A percentile compares a stretch with the other conserved stretches of the same genome.
These are phyloP conservation scores for Kluyveromyces sp. DNA, from an alignment of 1,139 yeast species.

Conservation along the genomic window DNA sequence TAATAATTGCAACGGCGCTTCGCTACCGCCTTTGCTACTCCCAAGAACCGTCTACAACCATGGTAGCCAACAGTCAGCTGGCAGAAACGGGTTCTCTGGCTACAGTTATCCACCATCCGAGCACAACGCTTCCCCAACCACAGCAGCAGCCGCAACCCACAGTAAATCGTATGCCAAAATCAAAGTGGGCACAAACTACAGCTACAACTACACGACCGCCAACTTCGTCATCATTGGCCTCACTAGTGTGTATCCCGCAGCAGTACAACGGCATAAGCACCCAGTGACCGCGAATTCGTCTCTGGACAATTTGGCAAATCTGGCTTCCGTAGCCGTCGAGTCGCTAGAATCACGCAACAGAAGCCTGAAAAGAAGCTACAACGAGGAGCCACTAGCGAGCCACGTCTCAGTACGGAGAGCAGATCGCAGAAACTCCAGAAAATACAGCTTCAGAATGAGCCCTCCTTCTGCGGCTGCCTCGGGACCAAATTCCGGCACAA, in stretches of 20 bases:
- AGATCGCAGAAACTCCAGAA: not conserved
- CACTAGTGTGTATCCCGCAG: not conserved
- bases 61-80: not conserved
- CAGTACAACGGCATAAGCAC: not conserved
- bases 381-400: not conserved
- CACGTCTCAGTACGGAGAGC: not conserved
- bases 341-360: no score
- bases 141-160: no score
- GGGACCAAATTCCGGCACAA: not conserved
- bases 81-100: not conserved
- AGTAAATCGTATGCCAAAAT: no score
- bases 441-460: not conserved
- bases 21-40: conserved; percentile 28
- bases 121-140: no score
- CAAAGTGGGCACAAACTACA: not conserved
- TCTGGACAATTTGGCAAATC: conserved; percentile 1
- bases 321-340: conserved; percentile 1
- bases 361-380: no score
- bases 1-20: conserved; percentile 16
- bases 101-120: no score
- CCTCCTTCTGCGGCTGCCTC: not conserved
- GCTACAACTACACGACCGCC: not conserved
- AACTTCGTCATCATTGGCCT: not conserved
- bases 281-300: conserved; percentile 1
- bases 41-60: conserved; percentile 10